Evolutionary conservation across 2,329 filamentous ascomycete genomes (phyloP).

Genomic region (Hypoxylon sp.): DNA sequence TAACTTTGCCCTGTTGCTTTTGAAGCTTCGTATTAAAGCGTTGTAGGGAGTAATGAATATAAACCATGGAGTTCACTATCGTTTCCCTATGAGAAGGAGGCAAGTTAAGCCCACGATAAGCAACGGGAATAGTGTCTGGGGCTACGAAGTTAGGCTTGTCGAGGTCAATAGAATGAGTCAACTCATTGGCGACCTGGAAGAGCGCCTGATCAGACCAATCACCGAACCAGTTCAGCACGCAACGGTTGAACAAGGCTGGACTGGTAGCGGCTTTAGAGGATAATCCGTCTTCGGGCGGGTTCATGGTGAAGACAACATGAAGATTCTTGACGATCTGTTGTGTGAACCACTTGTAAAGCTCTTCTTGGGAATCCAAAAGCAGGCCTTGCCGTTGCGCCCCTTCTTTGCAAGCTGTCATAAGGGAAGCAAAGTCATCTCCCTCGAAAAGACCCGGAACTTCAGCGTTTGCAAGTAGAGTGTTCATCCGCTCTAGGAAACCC

Average conservation of each 20-base stretch:
- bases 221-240: constrained; percentile 99
- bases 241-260: constrained; percentile 98
- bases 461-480: constrained; percentile 97
- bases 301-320: constrained; percentile 99
- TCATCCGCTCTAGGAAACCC: constrained; percentile 99
- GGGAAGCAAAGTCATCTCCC: constrained; percentile 96
- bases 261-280: constrained; percentile 97
- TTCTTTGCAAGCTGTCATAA: constrained; percentile 99
- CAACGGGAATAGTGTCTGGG: constrained; percentile 92
- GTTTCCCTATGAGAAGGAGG: constrained; percentile 92
- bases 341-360: constrained; percentile 99
- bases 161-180: constrained; percentile 95
- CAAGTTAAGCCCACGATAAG: constrained; percentile 85
- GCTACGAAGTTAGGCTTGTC: constrained; percentile 87
- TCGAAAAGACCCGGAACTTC: constrained; percentile 99
- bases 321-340: constrained; percentile 99
- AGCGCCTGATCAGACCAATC: constrained; percentile 99
- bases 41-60: constrained; percentile 95
- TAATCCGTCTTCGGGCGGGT: constrained; percentile 93
- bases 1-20: constrained; percentile 92
- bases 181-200: constrained; percentile 95
- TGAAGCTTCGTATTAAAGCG: constrained; percentile 88
- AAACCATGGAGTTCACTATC: constrained; percentile 98
- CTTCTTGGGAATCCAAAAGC: constrained; percentile 95
- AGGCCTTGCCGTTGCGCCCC: constrained; percentile 96